Evolutionary conservation across 2,329 filamentous ascomycete species (phyloP).

Genomic region (Calonectria pteridis): DNA sequence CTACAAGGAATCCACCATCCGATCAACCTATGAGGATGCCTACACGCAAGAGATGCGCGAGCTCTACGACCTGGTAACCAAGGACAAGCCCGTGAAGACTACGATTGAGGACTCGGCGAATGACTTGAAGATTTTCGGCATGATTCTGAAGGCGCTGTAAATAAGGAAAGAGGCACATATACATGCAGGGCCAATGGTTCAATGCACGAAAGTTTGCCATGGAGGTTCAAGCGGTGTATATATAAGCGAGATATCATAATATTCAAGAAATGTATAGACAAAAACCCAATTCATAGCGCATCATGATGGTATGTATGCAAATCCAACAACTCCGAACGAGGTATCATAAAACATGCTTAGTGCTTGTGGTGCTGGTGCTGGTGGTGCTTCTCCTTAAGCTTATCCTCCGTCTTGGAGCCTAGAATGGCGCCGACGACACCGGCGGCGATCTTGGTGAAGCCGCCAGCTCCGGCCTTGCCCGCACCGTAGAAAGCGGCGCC

Average conservation of each 20-base stretch:
- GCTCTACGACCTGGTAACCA: constrained; percentile 46
- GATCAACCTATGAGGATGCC: constrained; percentile 59
- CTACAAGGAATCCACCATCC: constrained; percentile 54
- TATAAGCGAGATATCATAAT: background rate
- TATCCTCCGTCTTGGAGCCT: constrained; percentile 58
- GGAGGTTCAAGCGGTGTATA: background rate
- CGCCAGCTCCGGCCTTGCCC: constrained; percentile 65
- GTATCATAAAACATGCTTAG: constrained; percentile 28
- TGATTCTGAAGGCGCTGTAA: constrained; percentile 42
- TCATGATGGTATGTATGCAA: background rate
- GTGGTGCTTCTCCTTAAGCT: constrained; percentile 52
- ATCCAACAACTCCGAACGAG: constrained; percentile 6
- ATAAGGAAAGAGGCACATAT: too few relatives aligned
- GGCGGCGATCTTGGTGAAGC: constrained; percentile 62
- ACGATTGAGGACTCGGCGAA: constrained; percentile 44
- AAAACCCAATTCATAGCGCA: background rate
- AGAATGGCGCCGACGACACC: constrained; percentile 67
- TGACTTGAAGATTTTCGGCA: constrained; percentile 48
- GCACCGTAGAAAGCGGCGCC: constrained; percentile 67
- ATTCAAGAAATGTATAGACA: background rate
- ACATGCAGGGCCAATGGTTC: background rate
- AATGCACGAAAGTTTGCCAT: background rate
- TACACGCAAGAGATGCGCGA: constrained; percentile 54
- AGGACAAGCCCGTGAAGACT: constrained; percentile 44
- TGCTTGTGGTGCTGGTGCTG: constrained; percentile 47